These are phyloP conservation scores for Amphicarpaea edgeworthii DNA, from an alignment of 306 rosid genomes.

Conservation along the genomic window DNA sequence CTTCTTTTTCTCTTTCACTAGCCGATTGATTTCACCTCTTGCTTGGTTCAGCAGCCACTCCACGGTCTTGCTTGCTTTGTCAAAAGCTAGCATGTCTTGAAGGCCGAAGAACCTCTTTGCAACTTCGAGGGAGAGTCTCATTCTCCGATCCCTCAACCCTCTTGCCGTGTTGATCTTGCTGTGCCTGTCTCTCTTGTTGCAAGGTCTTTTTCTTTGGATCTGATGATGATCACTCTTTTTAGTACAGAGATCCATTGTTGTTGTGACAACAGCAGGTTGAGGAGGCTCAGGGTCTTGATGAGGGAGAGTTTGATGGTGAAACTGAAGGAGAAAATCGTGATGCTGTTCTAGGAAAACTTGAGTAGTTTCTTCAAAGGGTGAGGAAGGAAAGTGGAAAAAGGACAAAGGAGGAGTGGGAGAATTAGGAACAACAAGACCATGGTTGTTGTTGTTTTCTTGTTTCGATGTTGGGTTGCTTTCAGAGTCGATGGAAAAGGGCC, in stretches of 20 bases:
- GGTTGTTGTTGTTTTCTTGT: slow-evolving; percentile 18
- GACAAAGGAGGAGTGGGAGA: slow-evolving; percentile 6
- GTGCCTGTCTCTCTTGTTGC: slow-evolving; percentile 28
- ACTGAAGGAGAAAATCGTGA: slow-evolving; percentile 17
- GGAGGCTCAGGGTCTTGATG: not conserved
- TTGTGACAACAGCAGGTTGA: not conserved
- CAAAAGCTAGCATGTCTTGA: slow-evolving; percentile 37
- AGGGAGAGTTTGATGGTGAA: not conserved
- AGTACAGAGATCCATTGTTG: not conserved
- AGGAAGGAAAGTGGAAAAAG: slow-evolving; percentile 26
- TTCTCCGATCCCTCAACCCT: slow-evolving; percentile 36
- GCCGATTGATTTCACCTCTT: not conserved
- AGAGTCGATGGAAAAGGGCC: not conserved
- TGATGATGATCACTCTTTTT: not conserved
- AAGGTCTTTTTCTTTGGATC: not conserved
- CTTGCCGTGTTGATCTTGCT: slow-evolving; percentile 32
- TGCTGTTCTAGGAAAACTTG: not conserved
- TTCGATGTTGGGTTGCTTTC: slow-evolving; percentile 12
- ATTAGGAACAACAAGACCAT: not conserved
- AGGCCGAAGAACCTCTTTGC: slow-evolving; percentile 27
- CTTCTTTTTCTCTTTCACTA: not conserved
- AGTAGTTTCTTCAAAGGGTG: not conserved
- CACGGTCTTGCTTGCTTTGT: slow-evolving; percentile 22
- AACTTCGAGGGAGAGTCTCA: slow-evolving; percentile 38
- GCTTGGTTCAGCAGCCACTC: slow-evolving; percentile 36